A percentile compares a stretch with the other conserved stretches of the same genome.
These are phyloP conservation scores for Emericellopsis cladophorae DNA, from an alignment of 2,329 filamentous ascomycete species.

Conservation along the genomic window DNA sequence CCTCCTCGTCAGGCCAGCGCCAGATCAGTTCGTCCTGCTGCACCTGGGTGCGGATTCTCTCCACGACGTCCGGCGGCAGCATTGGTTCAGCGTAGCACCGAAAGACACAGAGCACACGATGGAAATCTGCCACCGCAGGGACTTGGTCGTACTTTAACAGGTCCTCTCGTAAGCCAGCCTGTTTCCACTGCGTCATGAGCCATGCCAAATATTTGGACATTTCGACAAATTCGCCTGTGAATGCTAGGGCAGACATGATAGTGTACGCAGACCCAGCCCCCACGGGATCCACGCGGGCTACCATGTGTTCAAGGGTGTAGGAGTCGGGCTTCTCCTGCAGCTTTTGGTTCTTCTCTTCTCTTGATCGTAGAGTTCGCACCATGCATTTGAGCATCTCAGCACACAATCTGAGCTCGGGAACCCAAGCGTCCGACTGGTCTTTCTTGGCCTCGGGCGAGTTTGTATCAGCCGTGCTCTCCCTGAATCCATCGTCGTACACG, in stretches of 20 bases:
- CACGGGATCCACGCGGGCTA: slow-evolving; percentile 17
- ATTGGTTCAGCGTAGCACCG: slow-evolving; percentile 31
- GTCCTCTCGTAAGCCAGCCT: slow-evolving; percentile 18
- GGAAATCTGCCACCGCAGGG: slow-evolving; percentile 18
- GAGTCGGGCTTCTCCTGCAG: slow-evolving; percentile 9
- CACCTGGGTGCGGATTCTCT: slow-evolving; percentile 14
- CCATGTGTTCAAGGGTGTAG: slow-evolving; percentile 18
- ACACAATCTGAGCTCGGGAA: slow-evolving; percentile 7
- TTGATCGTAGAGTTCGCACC: slow-evolving; percentile 6
- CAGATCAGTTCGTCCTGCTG: slow-evolving; percentile 12
- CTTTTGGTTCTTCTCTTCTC: slow-evolving; percentile 9
- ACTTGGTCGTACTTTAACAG: slow-evolving; percentile 16
- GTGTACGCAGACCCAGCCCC: slow-evolving; percentile 30
- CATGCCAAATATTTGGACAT: slow-evolving; percentile 46
- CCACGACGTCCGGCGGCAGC: slow-evolving; percentile 18
- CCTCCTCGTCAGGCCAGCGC: slow-evolving; percentile 25
- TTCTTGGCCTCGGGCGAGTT: neutral
- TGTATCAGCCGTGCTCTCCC: neutral
- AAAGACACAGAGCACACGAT: slow-evolving; percentile 30
- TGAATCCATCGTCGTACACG: neutral
- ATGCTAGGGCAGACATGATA: slow-evolving; percentile 52
- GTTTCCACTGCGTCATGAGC: slow-evolving; percentile 37
- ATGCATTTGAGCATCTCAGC: slow-evolving; percentile 12
- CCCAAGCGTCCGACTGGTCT: neutral
- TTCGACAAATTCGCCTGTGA: slow-evolving; percentile 43